Conservation (phyloP, 1,139 yeast species). For the Yamadazyma kanchanaburiensis region DNA sequence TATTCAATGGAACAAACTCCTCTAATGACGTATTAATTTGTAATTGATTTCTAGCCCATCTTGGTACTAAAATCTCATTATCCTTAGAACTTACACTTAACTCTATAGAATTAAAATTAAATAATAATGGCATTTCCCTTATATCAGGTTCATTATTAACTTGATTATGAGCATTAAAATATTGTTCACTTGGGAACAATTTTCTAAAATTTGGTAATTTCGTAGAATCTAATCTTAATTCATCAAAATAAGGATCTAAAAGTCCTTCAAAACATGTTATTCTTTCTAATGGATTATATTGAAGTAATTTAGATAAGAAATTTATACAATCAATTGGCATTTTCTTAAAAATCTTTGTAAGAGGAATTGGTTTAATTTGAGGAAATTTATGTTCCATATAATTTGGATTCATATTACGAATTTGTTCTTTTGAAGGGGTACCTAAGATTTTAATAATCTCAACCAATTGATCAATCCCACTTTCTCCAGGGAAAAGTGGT, state of each 20-base stretch:
- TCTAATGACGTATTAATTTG: slow-evolving; percentile 12
- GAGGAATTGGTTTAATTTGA: slow-evolving; percentile 90
- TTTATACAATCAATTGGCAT: slow-evolving; percentile 59
- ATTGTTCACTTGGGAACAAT: slow-evolving; percentile 29
- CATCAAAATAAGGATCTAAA: slow-evolving; percentile 73
- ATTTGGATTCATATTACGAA: slow-evolving; percentile 92
- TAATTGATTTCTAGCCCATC: slow-evolving; percentile 26
- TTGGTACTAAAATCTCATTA: slow-evolving; percentile 36
- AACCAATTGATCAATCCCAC: slow-evolving; percentile 95
- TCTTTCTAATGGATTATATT: slow-evolving; percentile 74
- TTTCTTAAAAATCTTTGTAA: slow-evolving; percentile 76
- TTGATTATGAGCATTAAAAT: slow-evolving; percentile 19
- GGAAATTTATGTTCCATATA: slow-evolving; percentile 98
- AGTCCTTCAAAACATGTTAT: slow-evolving; percentile 67
- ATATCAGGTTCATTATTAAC: slow-evolving; percentile 33
- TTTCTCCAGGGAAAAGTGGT: slow-evolving; percentile 96
- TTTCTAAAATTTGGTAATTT: slow-evolving; percentile 53
- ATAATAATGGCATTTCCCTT: slow-evolving; percentile 42
- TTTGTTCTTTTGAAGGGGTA: slow-evolving; percentile 91
- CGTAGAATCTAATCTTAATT: slow-evolving; percentile 55
- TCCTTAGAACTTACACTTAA: slow-evolving; percentile 37
- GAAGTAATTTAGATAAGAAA: slow-evolving; percentile 57
- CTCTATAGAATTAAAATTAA: slow-evolving; percentile 50
- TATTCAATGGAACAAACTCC: slow-evolving; percentile 12
- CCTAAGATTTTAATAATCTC: slow-evolving; percentile 95